Conservation (phyloP, 352 stramenopile genomes). For the Globisporangium canariense region DNA sequence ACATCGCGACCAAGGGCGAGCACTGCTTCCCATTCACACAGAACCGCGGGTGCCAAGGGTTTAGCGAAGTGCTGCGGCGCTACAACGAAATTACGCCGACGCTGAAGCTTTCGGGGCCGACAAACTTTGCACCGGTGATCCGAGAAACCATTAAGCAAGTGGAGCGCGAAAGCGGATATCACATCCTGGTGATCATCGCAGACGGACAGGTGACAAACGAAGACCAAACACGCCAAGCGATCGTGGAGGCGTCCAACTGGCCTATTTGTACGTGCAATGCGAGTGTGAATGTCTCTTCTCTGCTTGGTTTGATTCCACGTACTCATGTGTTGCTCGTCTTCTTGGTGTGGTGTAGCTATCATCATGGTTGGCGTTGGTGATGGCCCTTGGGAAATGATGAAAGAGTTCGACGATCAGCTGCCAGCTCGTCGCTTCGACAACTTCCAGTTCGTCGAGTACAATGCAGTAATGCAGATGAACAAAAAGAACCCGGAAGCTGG, state of each 20-base stretch:
- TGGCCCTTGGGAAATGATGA: constrained; percentile 78
- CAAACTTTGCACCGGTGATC: constrained; percentile 73
- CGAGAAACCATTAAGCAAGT: constrained; percentile 46
- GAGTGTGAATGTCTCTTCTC: neutral
- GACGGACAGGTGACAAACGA: constrained; percentile 63
- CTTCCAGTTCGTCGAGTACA: constrained; percentile 82
- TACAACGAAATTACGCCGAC: constrained; percentile 63
- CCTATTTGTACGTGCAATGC: constrained; percentile 47
- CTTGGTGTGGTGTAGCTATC: constrained; percentile 23
- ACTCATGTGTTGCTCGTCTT: neutral
- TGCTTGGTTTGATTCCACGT: neutral
- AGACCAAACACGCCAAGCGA: constrained; percentile 49
- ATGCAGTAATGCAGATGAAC: constrained; percentile 58
- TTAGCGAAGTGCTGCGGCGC: constrained; percentile 48
- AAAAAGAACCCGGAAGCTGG: constrained; percentile 60
- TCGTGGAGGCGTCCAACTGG: constrained; percentile 61
- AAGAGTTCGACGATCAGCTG: constrained; percentile 69
- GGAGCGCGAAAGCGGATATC: constrained; percentile 44
- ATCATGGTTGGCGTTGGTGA: constrained; percentile 75
- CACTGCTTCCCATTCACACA: constrained; percentile 45
- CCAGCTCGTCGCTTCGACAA: constrained; percentile 73
- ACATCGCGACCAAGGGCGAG: constrained; percentile 41
- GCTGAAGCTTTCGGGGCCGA: constrained; percentile 51
- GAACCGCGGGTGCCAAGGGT: constrained; percentile 43
- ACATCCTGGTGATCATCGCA: constrained; percentile 78